A percentile compares a stretch with the other conserved stretches of the same genome.
Evolutionary conservation across 306 rosid species (phyloP).

Genomic region (Dicorynia guianensis): DNA sequence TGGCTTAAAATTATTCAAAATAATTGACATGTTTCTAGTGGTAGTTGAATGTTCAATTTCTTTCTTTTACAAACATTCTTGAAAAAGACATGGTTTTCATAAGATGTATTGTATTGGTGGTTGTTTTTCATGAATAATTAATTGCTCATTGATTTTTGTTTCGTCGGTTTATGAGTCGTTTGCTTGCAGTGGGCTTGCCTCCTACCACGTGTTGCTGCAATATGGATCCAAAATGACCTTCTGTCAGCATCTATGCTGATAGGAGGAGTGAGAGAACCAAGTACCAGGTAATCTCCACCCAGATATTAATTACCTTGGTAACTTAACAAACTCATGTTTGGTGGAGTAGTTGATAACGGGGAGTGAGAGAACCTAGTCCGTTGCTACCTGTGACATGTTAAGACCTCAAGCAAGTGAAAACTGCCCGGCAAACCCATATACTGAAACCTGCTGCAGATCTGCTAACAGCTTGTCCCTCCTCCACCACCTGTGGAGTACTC

Average conservation of each 20-base stretch:
- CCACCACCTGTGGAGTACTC: constrained; percentile 71
- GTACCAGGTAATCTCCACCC: too few relatives aligned
- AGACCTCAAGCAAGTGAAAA: constrained; percentile 81
- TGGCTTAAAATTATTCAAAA: background rate
- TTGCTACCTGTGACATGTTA: constrained; percentile 63
- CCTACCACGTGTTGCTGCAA: constrained; percentile 67
- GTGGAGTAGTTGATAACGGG: background rate
- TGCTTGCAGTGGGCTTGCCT: constrained; percentile 78
- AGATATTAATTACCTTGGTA: too few relatives aligned
- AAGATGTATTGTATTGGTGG: too few relatives aligned
- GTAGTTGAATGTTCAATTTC: background rate
- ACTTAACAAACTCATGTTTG: too few relatives aligned
- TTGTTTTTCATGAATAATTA: too few relatives aligned
- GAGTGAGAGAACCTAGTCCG: constrained; percentile 50
- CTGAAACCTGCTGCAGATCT: too few relatives aligned
- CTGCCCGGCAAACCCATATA: constrained; percentile 81
- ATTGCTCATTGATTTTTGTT: constrained; percentile 7
- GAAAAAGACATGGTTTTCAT: background rate
- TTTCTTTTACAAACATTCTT: constrained; percentile 1
- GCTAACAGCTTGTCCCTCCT: constrained; percentile 49
- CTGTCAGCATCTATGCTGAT: constrained; percentile 71
- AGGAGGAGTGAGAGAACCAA: constrained; percentile 61
- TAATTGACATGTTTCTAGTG: background rate
- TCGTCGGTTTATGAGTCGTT: constrained; percentile 15
- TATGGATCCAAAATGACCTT: constrained; percentile 53